phyloP scores from a whole-genome alignment of 2,329 filamentous ascomycete genomes.

The Talaromyces sp. region DNA sequence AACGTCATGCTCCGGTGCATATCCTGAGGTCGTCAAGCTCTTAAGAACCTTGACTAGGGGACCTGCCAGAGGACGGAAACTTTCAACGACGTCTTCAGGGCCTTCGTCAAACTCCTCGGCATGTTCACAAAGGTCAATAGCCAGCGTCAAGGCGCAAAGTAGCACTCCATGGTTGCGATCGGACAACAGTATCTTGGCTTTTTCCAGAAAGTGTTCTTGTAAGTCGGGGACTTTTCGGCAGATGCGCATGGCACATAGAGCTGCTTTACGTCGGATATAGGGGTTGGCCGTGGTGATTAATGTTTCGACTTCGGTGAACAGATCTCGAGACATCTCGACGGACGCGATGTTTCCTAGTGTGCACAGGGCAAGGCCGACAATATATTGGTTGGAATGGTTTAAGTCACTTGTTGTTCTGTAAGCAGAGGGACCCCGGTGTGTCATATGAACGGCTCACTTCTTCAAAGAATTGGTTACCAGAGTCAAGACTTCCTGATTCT shows the following conservation, averaged over 20 bases:
- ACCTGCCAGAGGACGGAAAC: slow-evolving; percentile 82
- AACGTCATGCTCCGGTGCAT: slow-evolving; percentile 96
- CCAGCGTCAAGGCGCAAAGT: slow-evolving; percentile 84
- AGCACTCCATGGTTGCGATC: slow-evolving; percentile 96
- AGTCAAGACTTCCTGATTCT: slow-evolving; percentile 97
- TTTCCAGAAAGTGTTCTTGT: slow-evolving; percentile 95
- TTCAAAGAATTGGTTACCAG: slow-evolving; percentile 96
- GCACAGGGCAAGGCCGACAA: slow-evolving; percentile 92
- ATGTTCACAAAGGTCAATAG: slow-evolving; percentile 80
- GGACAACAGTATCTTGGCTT: slow-evolving; percentile 79
- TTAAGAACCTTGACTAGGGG: slow-evolving; percentile 87
- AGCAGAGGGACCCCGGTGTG: slow-evolving; percentile 27
- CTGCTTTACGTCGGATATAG: slow-evolving; percentile 96
- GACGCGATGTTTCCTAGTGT: slow-evolving; percentile 97
- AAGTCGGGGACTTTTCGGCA: slow-evolving; percentile 96
- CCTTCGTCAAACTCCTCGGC: slow-evolving; percentile 88
- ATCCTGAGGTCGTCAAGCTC: slow-evolving; percentile 87
- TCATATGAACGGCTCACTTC: slow-evolving; percentile 61
- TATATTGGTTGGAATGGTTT: slow-evolving; percentile 96
- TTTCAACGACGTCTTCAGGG: slow-evolving; percentile 85
- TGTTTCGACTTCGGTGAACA: slow-evolving; percentile 93
- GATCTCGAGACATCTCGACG: slow-evolving; percentile 94
- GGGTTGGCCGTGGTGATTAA: slow-evolving; percentile 90
- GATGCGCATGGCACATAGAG: slow-evolving; percentile 98
- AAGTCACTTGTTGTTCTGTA: slow-evolving; percentile 66